Conservation (phyloP, 768 basidiomycete genomes). For the Cystoderma amianthinum region DNA sequence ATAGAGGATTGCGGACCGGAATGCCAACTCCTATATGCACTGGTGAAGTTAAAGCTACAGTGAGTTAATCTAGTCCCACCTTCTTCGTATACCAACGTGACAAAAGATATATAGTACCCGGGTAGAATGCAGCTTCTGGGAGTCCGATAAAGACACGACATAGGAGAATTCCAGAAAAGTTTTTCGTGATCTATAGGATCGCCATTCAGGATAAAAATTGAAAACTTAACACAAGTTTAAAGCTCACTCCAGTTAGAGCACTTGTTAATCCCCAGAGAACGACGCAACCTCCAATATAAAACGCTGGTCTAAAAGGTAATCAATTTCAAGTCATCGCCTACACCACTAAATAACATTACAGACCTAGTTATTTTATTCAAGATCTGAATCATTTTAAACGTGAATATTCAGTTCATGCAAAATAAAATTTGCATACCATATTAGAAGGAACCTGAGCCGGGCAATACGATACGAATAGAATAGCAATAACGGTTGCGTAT, state of each 20-base stretch:
- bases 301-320: conserved; percentile 38
- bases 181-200: conserved; percentile 37
- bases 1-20: conserved; percentile 56
- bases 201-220: background rate
- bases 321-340: too few species aligned
- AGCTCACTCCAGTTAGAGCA: conserved; percentile 50
- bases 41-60: background rate
- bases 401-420: background rate
- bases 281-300: conserved; percentile 56
- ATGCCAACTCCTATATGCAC: conserved; percentile 47
- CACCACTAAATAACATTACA: too few species aligned
- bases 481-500: conserved; percentile 16
- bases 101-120: conserved; percentile 41
- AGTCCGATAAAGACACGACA: conserved; percentile 59
- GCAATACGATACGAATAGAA: conserved; percentile 41
- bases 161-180: conserved; percentile 45
- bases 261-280: conserved; percentile 60
- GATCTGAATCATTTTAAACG: conserved; percentile 24
- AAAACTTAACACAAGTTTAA: background rate
- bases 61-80: conserved; percentile 17
- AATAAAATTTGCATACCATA: conserved; percentile 33
- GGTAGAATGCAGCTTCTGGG: conserved; percentile 64
- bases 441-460: conserved; percentile 64
- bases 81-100: conserved; percentile 56
- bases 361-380: conserved; percentile 49